These are phyloP conservation scores for Gymnopilus junonius DNA, from an alignment of 768 basidiomycete species.

Conservation along the genomic window DNA sequence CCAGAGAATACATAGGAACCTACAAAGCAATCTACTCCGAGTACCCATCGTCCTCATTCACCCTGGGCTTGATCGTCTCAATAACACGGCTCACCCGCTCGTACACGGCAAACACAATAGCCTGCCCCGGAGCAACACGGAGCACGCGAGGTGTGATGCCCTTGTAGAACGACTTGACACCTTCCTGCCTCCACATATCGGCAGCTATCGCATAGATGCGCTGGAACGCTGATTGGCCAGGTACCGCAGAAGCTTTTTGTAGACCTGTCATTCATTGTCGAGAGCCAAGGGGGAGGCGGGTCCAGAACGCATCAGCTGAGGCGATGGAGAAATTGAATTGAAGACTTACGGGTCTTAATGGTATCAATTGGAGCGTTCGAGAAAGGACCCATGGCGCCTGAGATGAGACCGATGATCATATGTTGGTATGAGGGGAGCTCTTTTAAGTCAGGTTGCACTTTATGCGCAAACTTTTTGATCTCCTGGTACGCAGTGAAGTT, in stretches of 20 bases:
- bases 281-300: neutral
- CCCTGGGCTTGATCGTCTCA: constrained; percentile 64
- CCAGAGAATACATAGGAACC: neutral
- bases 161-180: constrained; percentile 92
- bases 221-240: constrained; percentile 78
- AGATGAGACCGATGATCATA: constrained; percentile 93
- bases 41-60: constrained; percentile 63
- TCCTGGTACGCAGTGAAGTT: constrained; percentile 99
- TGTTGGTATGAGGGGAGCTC: constrained; percentile 95
- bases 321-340: neutral
- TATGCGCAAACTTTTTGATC: constrained; percentile 83
- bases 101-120: constrained; percentile 97
- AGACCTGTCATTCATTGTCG: constrained; percentile 53
- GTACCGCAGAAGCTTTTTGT: constrained; percentile 78
- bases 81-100: constrained; percentile 82
- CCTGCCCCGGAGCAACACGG: constrained; percentile 95
- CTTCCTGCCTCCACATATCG: constrained; percentile 96
- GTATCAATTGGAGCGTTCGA: constrained; percentile 97
- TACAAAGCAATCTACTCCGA: constrained; percentile 47
- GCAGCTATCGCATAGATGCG: constrained; percentile 79
- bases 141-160: constrained; percentile 97
- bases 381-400: constrained; percentile 98
- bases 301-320: neutral
- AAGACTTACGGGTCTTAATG: constrained; percentile 85
- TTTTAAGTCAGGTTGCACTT: constrained; percentile 73